phyloP scores from a whole-genome alignment of 2,329 filamentous ascomycete genomes.

The Colletotrichum sp. region DNA sequence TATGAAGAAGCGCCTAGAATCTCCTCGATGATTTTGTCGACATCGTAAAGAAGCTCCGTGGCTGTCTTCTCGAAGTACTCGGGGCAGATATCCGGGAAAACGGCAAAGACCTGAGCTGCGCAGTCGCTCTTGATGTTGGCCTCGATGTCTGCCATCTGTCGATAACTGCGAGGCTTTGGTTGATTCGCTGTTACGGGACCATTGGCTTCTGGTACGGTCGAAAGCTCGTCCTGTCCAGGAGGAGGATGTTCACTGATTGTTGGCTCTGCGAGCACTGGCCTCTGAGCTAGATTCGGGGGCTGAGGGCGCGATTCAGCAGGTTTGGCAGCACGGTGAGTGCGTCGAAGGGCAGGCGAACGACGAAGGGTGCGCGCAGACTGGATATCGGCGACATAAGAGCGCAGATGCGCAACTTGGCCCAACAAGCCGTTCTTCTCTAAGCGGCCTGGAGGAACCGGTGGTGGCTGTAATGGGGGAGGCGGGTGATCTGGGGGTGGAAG shows the following conservation, averaged over 20 bases:
- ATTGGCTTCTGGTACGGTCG: neutral
- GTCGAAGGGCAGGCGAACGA: neutral
- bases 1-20: constrained; percentile 51
- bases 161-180: too few species aligned
- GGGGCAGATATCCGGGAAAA: constrained; percentile 53
- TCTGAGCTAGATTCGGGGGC: neutral
- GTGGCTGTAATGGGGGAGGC: neutral
- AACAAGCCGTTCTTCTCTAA: neutral
- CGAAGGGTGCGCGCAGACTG: neutral
- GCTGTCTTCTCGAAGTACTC: constrained; percentile 37
- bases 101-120: constrained; percentile 29
- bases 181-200: neutral
- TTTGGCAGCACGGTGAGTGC: neutral
- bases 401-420: neutral
- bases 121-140: constrained; percentile 25
- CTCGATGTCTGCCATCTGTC: neutral
- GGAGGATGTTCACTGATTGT: neutral
- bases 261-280: neutral
- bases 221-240: neutral
- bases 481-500: neutral
- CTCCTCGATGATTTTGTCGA: constrained; percentile 35
- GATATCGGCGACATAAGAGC: neutral
- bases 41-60: constrained; percentile 28
- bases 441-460: neutral
- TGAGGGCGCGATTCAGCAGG: neutral